Evolutionary conservation across 2,329 filamentous ascomycete species (phyloP), one percentile per base, ranked within the genome.

Genomic region (Aspergillus japonicus): DNA sequence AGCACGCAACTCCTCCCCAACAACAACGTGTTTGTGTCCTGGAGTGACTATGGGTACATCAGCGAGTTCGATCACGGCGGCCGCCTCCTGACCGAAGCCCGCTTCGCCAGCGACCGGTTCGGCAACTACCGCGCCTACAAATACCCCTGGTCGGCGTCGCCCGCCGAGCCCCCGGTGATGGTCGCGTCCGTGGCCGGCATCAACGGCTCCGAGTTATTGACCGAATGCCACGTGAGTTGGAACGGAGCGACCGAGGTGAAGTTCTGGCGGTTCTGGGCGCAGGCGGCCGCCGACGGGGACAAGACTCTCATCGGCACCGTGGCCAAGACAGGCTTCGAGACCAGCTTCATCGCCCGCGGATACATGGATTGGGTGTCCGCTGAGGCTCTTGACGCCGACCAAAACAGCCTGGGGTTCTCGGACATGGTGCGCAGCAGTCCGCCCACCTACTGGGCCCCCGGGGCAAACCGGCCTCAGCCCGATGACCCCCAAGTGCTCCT

Each of bases 161-260:
- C 53, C 10, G 26, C 53, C 7, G 53, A 55, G 11, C 53, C 53
- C 33, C 53, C 53, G n/a, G 16, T 19, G 2, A 6, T 55, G 5
- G 42, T 47, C 5, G 21, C 53, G 14, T 48, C 26, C 3, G 39
- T 47, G 16, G n/a, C 4, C 12, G 53, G 53, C 11, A 48, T 31
- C 26, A 33, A 29, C 5, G 19, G 11, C 8, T 55, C 53, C 53
- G 42, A 47, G 11, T n/a, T 23, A 14, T 8, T 44, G 42, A 55
- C 42, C 3, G 39, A 47, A 44, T 48, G 39, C n/a, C 26, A 55
- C 24, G 53, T 48, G 10, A 55, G 53, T 21, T 55, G 53, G 53
- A 55, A 55, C 23, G 53, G 53, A 12, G 53, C 53, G n/a, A 55
- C 53, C 3, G 53, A 55, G 12, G 53, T 55, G 5, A 29, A 48